Evolutionary conservation across 768 basidiomycete genomes (phyloP), one percentile per base, ranked within the genome.

Genomic region (Suillus variegatus): DNA sequence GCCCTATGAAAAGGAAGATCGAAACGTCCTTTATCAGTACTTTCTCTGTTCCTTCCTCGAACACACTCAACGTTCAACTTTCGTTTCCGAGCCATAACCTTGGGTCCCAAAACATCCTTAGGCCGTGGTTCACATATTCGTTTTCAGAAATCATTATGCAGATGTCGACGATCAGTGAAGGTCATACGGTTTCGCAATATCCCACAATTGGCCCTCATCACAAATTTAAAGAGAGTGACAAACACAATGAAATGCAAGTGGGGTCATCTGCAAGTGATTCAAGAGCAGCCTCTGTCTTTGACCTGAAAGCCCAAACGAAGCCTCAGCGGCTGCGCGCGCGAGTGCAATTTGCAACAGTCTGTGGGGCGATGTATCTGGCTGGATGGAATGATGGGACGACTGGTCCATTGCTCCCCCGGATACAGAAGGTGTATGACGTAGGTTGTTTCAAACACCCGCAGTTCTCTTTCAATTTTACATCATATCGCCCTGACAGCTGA

Each of bases 311-410:
- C n/a, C 57, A 69, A 47, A 49, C 63, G 0, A 47, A 64, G 44
- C 44, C 49, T 20, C 58, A 63, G 20, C 72, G 65, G 32, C 57
- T 44, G 55, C 67, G 67, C 47, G 70, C 71, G 65, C 58, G 60
- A 65, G 73, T 88, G 35, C 88, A 91, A 66, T 85, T 88, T 65
- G 68, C 76, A 20, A 73, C 87, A 1, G 75, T 88, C 41, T 90
- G 87, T 68, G 86, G 80, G 77, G 76, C 80, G 14, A 61, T 89
- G 56, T 88, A 88, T 65, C 75, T 91, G 5, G 82, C 82, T 18
- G 93, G 93, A 18, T 94, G 91, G 91, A 92, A 89, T 70, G 92
- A 93, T 74, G 88, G 87, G 14, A 83, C 87, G 0, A 85, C 86
- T 18, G 93, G 93, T 2, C 91, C 93, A 1, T 76, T 95, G 22